Evolutionary conservation across 202 grass and related monocot species (phyloP).

Genomic region (Saccharum hybrid): DNA sequence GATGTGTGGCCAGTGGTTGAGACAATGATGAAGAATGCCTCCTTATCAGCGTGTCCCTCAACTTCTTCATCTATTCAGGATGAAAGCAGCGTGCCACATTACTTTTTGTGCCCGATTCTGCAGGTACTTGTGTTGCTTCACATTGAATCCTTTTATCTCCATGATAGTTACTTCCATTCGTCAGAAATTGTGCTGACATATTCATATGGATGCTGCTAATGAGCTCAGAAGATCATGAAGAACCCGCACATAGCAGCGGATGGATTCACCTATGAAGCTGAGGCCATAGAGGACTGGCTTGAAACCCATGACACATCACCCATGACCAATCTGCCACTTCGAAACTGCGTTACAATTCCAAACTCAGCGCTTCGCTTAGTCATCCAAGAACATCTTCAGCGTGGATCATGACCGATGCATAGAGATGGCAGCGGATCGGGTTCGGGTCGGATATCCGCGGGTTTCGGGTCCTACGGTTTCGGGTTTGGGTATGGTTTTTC

Average conservation of each 20-base stretch:
- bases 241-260: slow-evolving; percentile 59
- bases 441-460: too few relatives aligned
- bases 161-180: not conserved
- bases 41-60: not conserved
- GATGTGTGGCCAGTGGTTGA: slow-evolving; percentile 56
- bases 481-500: too few relatives aligned
- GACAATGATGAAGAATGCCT: slow-evolving; percentile 38
- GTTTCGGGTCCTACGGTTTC: too few relatives aligned
- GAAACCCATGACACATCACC: slow-evolving; percentile 47
- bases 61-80: slow-evolving; percentile 40
- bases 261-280: slow-evolving; percentile 69
- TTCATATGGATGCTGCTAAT: slow-evolving; percentile 1
- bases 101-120: slow-evolving; percentile 59
- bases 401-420: not conserved
- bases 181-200: not conserved
- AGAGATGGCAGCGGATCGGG: too few relatives aligned
- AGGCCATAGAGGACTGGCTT: slow-evolving; percentile 53
- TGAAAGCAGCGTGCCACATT: slow-evolving; percentile 29
- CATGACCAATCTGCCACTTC: slow-evolving; percentile 55
- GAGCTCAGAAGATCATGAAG: slow-evolving; percentile 59
- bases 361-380: slow-evolving; percentile 55
- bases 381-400: slow-evolving; percentile 59
- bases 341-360: slow-evolving; percentile 36
- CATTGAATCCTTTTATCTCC: not conserved
- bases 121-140: slow-evolving; percentile 27